Evolutionary conservation across 2,329 filamentous ascomycete species (phyloP), one percentile per base, ranked within the genome.

Genomic region (Penicillium sp.): DNA sequence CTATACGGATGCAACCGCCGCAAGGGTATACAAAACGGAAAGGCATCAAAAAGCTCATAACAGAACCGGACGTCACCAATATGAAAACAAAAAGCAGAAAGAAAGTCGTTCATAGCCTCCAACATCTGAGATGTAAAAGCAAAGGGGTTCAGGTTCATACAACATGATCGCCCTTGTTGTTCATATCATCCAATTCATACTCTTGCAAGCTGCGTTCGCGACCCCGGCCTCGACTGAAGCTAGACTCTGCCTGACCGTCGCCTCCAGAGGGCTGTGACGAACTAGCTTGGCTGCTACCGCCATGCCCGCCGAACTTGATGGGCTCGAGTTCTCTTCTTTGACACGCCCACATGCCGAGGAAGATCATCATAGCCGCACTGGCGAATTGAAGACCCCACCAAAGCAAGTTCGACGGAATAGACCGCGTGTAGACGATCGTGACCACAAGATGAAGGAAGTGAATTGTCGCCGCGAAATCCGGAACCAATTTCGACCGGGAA

Each of bases 391-490:
- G 72, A 2, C 76, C 78, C 93, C 94, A 99, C 94, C 94, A 99
- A 66, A 95, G 88, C 60, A 86, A 76, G 71, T 93, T 87, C 9
- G 83, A 81, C 1, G 94, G 94, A 27, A 97, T 71, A 9, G 84
- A 82, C 66, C 86, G 86, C 3, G 90, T 88, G 75, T 96, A 96
- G 32, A 96, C 72, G 18, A 86, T 87, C 27, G 90, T 90, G 66
- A 91, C 74, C 66, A 94, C 60, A 49, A 96, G 83, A 71, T 96
- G 90, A 40, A 96, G 79, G 71, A 90, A 83, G 77, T 96, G 91
- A 16, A 97, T 83, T 2, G 93, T 96, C 22, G 97, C 79, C 31
- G 91, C 90, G 72, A 97, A 99, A 76, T 99, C 94, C 63, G 91
- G 91, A 47, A 97, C 90, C 57, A 97, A 88, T 74, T 97, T 97